Evolutionary conservation across 805 yeast species (phyloP).

Genomic region (Saccharomycopsis sp.): DNA sequence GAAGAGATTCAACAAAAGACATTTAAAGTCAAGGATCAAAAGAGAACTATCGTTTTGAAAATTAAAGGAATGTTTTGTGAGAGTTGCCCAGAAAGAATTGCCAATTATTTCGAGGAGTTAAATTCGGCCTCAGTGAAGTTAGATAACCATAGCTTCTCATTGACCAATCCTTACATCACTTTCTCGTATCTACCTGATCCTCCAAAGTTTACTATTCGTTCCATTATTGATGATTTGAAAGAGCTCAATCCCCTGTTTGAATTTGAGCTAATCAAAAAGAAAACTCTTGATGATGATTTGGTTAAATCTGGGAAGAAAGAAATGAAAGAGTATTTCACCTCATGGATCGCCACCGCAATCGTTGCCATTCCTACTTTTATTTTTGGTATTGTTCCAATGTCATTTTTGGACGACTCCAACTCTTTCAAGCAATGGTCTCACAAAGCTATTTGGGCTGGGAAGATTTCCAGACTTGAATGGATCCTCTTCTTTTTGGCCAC

Average conservation of each 20-base stretch:
- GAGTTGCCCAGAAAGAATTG: conserved; percentile 57
- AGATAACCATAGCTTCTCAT: conserved; percentile 30
- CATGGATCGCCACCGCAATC: conserved; percentile 44
- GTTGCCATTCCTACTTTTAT: conserved; percentile 64
- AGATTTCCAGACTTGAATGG: conserved; percentile 59
- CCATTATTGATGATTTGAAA: conserved; percentile 44
- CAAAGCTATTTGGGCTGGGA: conserved; percentile 57
- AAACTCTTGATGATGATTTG: conserved; percentile 60
- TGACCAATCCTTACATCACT: conserved; percentile 50
- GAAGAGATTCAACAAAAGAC: conserved; percentile 29
- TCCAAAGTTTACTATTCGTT: conserved; percentile 48
- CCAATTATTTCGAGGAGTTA: conserved; percentile 40
- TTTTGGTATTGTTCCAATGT: conserved; percentile 66
- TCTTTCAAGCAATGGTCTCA: conserved; percentile 47
- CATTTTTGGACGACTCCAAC: conserved; percentile 40
- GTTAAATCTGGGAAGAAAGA: conserved; percentile 43
- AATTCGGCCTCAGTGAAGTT: conserved; percentile 54
- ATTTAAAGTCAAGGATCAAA: conserved; percentile 39
- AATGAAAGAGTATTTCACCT: conserved; percentile 36
- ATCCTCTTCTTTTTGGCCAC: conserved; percentile 57
- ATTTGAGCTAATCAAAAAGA: conserved; percentile 47
- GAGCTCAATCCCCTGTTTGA: conserved; percentile 40
- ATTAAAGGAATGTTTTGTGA: conserved; percentile 66
- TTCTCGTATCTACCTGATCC: conserved; percentile 60
- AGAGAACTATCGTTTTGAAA: conserved; percentile 51